phyloP scores from a whole-genome alignment of 495 filamentous ascomycete species.

The Penicillium alfredii region DNA sequence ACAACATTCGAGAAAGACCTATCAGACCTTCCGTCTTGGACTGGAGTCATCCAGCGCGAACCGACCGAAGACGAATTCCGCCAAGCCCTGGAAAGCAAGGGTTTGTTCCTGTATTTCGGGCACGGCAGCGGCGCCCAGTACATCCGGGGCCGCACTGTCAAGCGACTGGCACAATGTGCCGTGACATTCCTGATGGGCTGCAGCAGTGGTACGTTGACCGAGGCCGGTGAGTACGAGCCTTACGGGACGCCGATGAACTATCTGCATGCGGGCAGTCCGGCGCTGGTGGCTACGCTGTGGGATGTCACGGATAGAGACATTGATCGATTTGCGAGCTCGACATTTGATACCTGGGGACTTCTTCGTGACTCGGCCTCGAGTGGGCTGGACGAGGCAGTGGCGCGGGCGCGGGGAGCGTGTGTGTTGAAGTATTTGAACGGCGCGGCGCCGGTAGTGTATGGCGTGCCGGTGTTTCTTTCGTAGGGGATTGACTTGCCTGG shows the following conservation, averaged over 20 bases:
- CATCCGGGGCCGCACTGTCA: constrained; percentile 72
- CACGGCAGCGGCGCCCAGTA: constrained; percentile 95
- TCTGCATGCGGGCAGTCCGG: constrained; percentile 75
- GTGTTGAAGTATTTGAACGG: constrained; percentile 86
- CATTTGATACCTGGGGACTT: constrained; percentile 83
- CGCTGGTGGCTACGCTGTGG: constrained; percentile 87
- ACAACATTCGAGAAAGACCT: constrained; percentile 61
- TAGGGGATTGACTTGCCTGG: too few species aligned
- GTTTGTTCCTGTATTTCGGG: constrained; percentile 86
- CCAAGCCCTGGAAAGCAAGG: constrained; percentile 48
- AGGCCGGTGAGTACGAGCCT: constrained; percentile 82
- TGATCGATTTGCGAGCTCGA: constrained; percentile 73
- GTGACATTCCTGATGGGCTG: constrained; percentile 92
- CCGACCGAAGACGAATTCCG: constrained; percentile 77
- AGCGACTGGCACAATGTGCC: constrained; percentile 67
- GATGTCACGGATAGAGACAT: constrained; percentile 97
- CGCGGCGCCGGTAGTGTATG: constrained; percentile 89
- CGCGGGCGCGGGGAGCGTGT: constrained; percentile 64
- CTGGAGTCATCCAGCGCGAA: constrained; percentile 53
- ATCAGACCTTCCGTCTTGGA: constrained; percentile 54
- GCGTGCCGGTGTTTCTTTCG: constrained; percentile 79
- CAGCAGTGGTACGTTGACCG: constrained; percentile 66
- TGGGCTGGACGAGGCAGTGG: constrained; percentile 72
- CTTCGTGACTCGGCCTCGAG: constrained; percentile 30
- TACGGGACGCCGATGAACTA: constrained; percentile 88